Evolutionary conservation across 768 basidiomycete genomes (phyloP), one percentile per base, ranked within the genome.

Genomic region (Gymnopilus dilepis): DNA sequence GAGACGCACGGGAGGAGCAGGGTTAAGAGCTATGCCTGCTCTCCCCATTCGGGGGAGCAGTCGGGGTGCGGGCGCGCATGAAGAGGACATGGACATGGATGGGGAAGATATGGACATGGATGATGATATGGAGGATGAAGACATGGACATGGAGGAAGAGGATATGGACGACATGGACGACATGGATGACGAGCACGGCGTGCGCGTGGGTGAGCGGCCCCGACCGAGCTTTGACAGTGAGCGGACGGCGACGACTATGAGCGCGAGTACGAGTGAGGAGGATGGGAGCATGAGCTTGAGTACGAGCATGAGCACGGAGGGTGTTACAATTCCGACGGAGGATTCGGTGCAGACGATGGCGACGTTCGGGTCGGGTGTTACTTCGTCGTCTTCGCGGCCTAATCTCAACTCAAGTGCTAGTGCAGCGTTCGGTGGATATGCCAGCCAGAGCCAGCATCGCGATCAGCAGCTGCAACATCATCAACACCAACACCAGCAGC

Each of bases 21-120:
- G 81, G 6, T 69, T 89, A 59, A 74, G 79, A 33, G 84, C 77
- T 60, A 83, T 90, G 74, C 88, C 88, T 31, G 85, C 82, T 26
- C 63, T 71, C 37, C 70, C 72, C 26, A n/a, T 58, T 22, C 71
- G 72, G 43, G 75, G 71, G 31, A 62, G 60, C n/a, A 67, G 65
- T 33, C 65, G 71, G 19, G 74, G 73, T 30, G 67, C 65, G 2
- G 63, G 65, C 38, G 72, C 68, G n/a, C 72, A 75, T 56, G 80
- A 77, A 33, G 69, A 71, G 24, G 77, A 73, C 28, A 74, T 74
- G 21, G 70, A 65, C 60, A 43, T 64, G 70, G 77, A 70, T 4
- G 68, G 68, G 13, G 68, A 74, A 19, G 42, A 50, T 34, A 74
- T 71, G 9, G 78, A 80, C 41, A 69, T 75, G 11, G 77, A 73